Evolutionary conservation across 2,329 filamentous ascomycete genomes (phyloP).

Genomic region (Trichoderma arundinaceum): DNA sequence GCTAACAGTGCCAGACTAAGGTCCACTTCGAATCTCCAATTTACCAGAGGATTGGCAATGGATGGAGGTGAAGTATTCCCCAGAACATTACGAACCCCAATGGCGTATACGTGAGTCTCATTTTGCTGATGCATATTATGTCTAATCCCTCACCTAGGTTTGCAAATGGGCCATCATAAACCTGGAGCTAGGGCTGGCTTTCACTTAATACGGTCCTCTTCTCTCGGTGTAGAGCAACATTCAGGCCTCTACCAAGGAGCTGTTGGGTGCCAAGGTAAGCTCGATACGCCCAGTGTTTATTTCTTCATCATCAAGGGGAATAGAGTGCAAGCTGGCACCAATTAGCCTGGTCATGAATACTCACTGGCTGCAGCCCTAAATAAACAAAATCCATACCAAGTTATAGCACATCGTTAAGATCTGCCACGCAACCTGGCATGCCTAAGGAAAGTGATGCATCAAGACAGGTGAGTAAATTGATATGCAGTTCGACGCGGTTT

Average conservation of each 20-base stretch:
- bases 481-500: neutral
- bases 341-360: neutral
- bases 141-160: neutral
- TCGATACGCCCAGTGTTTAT: neutral
- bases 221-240: neutral
- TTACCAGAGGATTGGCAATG: neutral
- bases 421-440: slow-evolving; percentile 1
- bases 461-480: neutral
- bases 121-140: neutral
- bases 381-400: neutral
- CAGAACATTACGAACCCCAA: too few relatives aligned
- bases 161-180: neutral
- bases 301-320: neutral
- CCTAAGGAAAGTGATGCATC: neutral
- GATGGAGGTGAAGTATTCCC: neutral
- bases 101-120: too few relatives aligned
- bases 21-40: neutral
- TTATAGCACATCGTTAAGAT: neutral
- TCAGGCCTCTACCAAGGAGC: neutral
- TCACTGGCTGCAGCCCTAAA: slow-evolving; percentile 20
- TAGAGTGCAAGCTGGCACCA: neutral
- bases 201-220: neutral
- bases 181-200: neutral
- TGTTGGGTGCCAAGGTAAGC: slow-evolving; percentile 1
- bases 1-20: neutral